Evolutionary conservation across 495 filamentous ascomycete species (phyloP), one percentile per base, ranked within the genome.

Genomic region (Aspergillus asperescens): DNA sequence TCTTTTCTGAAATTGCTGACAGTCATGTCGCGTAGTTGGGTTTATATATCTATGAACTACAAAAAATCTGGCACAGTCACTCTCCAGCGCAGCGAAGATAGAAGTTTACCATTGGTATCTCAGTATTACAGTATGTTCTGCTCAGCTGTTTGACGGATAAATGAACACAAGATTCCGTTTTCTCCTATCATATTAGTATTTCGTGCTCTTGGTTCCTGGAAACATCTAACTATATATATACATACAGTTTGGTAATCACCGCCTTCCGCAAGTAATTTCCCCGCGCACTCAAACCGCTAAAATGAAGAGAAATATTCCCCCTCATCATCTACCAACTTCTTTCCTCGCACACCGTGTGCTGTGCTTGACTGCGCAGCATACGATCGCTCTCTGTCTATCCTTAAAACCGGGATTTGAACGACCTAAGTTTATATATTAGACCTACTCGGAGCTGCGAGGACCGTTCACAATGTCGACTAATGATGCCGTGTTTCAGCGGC

Each of bases 401-500:
- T 23, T 41, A 7, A 34, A 20, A 18, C 23, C 18, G 25, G 20
- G 6, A n/a, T n/a, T n/a, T n/a, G n/a, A n/a, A n/a, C 32, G 18
- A 22, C 8, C 34, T 18, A 1, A 39, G 7, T 15, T 13, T 22
- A 20, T 20, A 25, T 7, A 23, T 40, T 34, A 2, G 18, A 41
- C 23, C 18, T 32, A 32, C 15, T 19, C 18, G 10, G 29, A 46
- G 23, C n/a, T 47, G 2, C 16, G 13, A 31, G 32, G 29, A 16
- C 45, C 55, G 1, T 20, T 48, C 52, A 54, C 63, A 57, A 66
- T 74, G 56, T 65, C 70, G 24, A 60, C 62, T 57, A 69, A 69
- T 60, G 71, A 75, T 40, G 61, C 69, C 50, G 72, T 74, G 24
- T 71, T 73, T 48, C 68, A 79, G 34, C 77, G 79, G 54, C 78